phyloP scores from a whole-genome alignment of 139 green algal species.

The Parachlorella kessleri region DNA sequence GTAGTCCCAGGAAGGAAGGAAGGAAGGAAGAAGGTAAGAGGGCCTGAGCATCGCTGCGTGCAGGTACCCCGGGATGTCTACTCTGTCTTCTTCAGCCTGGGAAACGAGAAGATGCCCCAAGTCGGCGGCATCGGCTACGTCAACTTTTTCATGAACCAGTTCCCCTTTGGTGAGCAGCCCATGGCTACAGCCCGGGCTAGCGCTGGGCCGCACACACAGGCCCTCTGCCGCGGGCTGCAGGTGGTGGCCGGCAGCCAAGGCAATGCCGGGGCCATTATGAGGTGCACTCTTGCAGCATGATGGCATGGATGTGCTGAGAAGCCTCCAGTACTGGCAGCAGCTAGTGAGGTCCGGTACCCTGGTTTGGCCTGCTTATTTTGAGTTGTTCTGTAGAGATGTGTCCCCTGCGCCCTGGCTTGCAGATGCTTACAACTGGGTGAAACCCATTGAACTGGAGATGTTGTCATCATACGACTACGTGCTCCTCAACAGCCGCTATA shows the following conservation, averaged over 20 bases:
- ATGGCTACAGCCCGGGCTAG: neutral
- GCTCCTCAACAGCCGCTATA: conserved; percentile 24
- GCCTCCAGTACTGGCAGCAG: no score
- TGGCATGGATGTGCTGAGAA: no score
- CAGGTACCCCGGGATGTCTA: conserved; percentile 13
- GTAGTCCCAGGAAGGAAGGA: no score
- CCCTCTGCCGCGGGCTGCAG: neutral
- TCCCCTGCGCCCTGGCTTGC: neutral
- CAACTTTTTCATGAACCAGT: conserved; percentile 34
- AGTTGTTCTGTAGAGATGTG: no score
- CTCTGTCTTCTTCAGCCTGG: conserved; percentile 25
- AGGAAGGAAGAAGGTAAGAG: no score
- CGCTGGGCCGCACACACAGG: neutral
- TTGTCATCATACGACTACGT: conserved; percentile 25
- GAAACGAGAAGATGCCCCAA: conserved; percentile 30
- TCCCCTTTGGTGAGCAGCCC: neutral
- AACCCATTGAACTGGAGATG: neutral
- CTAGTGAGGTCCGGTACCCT: no score
- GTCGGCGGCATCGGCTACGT: conserved; percentile 16
- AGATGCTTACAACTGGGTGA: neutral
- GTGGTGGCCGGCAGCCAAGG: no score
- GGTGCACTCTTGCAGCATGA: no score
- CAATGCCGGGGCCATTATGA: no score
- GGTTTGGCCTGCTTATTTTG: no score
- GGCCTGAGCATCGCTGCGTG: no score